Base-by-base conservation (phyloP, 2,329 filamentous ascomycete genomes). In the Pestalotiopsis sp. region DNA sequence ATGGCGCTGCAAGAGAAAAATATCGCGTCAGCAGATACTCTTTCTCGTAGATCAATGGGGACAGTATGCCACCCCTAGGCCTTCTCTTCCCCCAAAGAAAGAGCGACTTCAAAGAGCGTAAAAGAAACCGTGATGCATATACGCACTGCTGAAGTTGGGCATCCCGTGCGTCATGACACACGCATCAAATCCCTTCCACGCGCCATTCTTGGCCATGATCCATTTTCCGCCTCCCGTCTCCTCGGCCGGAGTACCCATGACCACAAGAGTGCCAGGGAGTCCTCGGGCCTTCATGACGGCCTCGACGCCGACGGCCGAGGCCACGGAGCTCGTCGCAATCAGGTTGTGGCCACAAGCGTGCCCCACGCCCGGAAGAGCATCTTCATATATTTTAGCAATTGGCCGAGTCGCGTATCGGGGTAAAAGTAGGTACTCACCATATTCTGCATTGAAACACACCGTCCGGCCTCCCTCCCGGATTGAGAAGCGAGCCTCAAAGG, bases 301-400 rank as follows among this genome's bases (percentile, higher is more conserved):
- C 0, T 78, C 78, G 0, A 78, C 73, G 3, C 76, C 81, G 5
- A 84, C 71, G 57, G 83, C 83, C 1, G 79, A 78, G 2, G 79
- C 79, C 13, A 84, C 69, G 0, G 79, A 79, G 1, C 81, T 75
- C 0, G 79, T 80, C 4, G 81, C 80, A 65, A 84, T 84, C 11
- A 84, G 75, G 68, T 84, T 84, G 72, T 84, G 82, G 2, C 82
- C 82, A 69, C 81, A 83, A 1, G 79, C 81, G 61, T 84, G 81
- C 5, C 81, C 81, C n/a, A 84, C 83, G 1, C 75, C 77, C 0
- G 82, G 82, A 0, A 85, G 77, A 0, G 83, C 83, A 68, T 86
- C 84, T 58, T 56, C 7, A 30, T 14, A 13, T 3, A 6, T 20
- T 38, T 44, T 30, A 52, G 26, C 22, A 20, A 20, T 26, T 7